Percentiles rank a stretch among this genome's conserved stretches.
Conservation (phyloP, 1,284 basidiomycete genomes). For the Rugosomyces carneus region DNA sequence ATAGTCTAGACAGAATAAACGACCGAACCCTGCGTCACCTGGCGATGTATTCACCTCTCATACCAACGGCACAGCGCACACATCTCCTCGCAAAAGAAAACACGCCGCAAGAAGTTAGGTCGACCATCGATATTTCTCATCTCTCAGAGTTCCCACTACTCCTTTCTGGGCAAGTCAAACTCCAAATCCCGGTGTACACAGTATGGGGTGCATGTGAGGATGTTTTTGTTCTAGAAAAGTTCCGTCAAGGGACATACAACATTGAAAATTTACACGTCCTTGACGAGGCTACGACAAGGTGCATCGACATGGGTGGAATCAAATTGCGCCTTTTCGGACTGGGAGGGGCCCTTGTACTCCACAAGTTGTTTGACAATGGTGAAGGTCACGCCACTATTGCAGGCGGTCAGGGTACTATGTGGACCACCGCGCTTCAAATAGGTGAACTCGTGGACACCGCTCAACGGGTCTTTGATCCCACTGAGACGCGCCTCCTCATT, state of each 20-base stretch:
- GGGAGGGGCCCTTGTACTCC: slow-evolving; percentile 91
- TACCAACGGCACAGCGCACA: slow-evolving; percentile 75
- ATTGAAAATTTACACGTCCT: slow-evolving; percentile 88
- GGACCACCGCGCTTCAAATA: slow-evolving; percentile 96
- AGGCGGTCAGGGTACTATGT: slow-evolving; percentile 97
- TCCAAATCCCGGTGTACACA: slow-evolving; percentile 90
- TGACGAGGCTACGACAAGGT: slow-evolving; percentile 90
- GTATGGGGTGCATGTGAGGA: slow-evolving; percentile 99
- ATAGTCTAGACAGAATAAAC: slow-evolving; percentile 84
- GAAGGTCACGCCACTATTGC: slow-evolving; percentile 94
- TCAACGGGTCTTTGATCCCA: slow-evolving; percentile 87
- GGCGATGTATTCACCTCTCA: slow-evolving; percentile 96
- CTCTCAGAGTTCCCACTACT: slow-evolving; percentile 95
- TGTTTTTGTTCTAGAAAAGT: slow-evolving; percentile 87
- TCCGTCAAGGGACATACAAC: slow-evolving; percentile 76
- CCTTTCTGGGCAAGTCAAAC: slow-evolving; percentile 81
- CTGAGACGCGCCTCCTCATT: slow-evolving; percentile 91
- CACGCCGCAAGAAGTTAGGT: slow-evolving; percentile 53
- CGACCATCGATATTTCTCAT: slow-evolving; percentile 61
- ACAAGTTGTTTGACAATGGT: slow-evolving; percentile 98
- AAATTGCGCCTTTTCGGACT: slow-evolving; percentile 91
- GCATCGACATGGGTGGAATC: slow-evolving; percentile 88
- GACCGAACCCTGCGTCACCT: slow-evolving; percentile 95
- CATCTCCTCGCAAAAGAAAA: slow-evolving; percentile 72
- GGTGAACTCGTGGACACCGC: slow-evolving; percentile 98